These are phyloP conservation scores for Bisporella sp. DNA, from an alignment of 2,329 filamentous ascomycete genomes.

Conservation along the genomic window DNA sequence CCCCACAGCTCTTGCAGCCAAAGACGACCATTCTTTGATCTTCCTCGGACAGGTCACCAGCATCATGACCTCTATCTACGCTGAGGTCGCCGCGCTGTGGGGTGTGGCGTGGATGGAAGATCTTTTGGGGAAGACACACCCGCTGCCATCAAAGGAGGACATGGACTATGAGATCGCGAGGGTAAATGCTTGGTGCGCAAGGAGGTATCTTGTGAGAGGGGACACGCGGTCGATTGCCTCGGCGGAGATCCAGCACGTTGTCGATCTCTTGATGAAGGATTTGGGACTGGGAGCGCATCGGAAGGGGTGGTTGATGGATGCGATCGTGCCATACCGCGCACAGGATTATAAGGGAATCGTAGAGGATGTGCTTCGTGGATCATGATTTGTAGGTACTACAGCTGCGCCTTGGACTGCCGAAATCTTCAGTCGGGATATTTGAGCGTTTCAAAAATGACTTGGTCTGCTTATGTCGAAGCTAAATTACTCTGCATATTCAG, in stretches of 20 bases:
- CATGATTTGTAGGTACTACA: too few species aligned
- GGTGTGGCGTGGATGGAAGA: slow-evolving; percentile 9
- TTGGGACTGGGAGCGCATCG: slow-evolving; percentile 4
- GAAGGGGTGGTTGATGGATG: slow-evolving; percentile 1
- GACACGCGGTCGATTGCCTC: slow-evolving; percentile 4
- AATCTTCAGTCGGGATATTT: too few species aligned
- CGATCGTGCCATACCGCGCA: background rate
- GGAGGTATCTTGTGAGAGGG: slow-evolving; percentile 3
- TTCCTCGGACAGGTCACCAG: slow-evolving; percentile 8
- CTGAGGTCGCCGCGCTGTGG: slow-evolving; percentile 10
- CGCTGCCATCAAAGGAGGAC: slow-evolving; percentile 1
- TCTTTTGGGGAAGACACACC: slow-evolving; percentile 1
- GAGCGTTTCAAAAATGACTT: too few species aligned
- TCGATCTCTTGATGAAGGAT: slow-evolving; percentile 7
- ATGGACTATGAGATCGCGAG: slow-evolving; percentile 11
- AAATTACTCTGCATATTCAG: too few species aligned
- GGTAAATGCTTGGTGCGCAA: slow-evolving; percentile 8
- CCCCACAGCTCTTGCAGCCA: slow-evolving; percentile 6
- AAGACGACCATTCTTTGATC: slow-evolving; percentile 6
- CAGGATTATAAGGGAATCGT: slow-evolving; percentile 4
- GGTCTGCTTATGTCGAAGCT: too few species aligned
- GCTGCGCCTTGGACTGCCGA: too few species aligned
- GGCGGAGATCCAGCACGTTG: slow-evolving; percentile 8
- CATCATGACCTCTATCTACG: slow-evolving; percentile 6
- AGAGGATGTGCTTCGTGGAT: background rate